These are phyloP conservation scores for Ulota crispa DNA, from an alignment of 225 moss, liverwort and hornwort genomes.

Conservation along the genomic window DNA sequence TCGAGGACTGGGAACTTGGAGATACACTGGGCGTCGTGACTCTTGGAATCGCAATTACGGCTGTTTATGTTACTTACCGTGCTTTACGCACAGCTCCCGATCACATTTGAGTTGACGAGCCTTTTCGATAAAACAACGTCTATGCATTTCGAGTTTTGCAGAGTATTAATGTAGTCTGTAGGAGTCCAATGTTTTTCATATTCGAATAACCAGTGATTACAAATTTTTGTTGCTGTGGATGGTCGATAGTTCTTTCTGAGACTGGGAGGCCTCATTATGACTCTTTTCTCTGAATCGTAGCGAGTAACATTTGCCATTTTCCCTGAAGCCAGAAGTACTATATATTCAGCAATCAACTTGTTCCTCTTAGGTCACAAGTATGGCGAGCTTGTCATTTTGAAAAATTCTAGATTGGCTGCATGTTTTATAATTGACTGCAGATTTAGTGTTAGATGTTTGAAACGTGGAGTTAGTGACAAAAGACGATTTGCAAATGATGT, in stretches of 20 bases:
- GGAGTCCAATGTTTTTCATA: slow-evolving; percentile 25
- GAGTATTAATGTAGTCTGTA: neutral
- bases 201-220: slow-evolving; percentile 34
- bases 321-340: slow-evolving; percentile 3
- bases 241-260: slow-evolving; percentile 32
- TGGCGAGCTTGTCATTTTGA: slow-evolving; percentile 27
- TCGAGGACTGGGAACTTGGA: slow-evolving; percentile 76
- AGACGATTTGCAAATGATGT: slow-evolving; percentile 96
- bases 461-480: slow-evolving; percentile 91
- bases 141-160: slow-evolving; percentile 9
- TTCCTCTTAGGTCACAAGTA: slow-evolving; percentile 12
- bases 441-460: slow-evolving; percentile 71
- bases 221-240: slow-evolving; percentile 32
- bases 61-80: slow-evolving; percentile 61
- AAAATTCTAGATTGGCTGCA: neutral
- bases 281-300: slow-evolving; percentile 9
- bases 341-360: slow-evolving; percentile 8
- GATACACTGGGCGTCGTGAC: slow-evolving; percentile 71
- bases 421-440: slow-evolving; percentile 9
- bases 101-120: slow-evolving; percentile 24
- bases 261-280: slow-evolving; percentile 26
- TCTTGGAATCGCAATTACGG: slow-evolving; percentile 61
- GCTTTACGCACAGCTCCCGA: slow-evolving; percentile 40
- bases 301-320: slow-evolving; percentile 15
- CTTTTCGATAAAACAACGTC: neutral